A percentile compares a stretch with the other conserved stretches of the same genome.
phyloP scores from a whole-genome alignment of 495 filamentous ascomycete genomes.

The Cercophora sp. region DNA sequence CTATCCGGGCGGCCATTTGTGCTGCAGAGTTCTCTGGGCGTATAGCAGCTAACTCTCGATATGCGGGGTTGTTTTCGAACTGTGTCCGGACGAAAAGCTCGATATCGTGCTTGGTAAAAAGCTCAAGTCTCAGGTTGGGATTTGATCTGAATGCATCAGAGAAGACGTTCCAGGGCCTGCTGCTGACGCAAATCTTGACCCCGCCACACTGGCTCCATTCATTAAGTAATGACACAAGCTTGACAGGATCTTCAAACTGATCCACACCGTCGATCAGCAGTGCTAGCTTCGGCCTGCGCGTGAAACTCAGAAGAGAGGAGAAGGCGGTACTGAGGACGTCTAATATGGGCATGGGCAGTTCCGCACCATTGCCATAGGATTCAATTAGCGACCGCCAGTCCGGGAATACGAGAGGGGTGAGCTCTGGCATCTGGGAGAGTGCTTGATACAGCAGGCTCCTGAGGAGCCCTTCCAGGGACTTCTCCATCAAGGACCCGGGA shows the following conservation, averaged over 20 bases:
- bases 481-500: no score
- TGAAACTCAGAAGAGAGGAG: no score
- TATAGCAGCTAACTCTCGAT: conserved; percentile 4
- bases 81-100: conserved; percentile 12
- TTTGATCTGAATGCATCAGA: conserved; percentile 23
- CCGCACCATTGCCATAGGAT: no score
- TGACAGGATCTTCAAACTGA: conserved; percentile 5
- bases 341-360: no score
- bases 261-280: conserved; percentile 39
- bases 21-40: no score
- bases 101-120: conserved; percentile 28
- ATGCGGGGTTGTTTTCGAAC: conserved; percentile 1
- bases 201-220: neutral
- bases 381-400: no score
- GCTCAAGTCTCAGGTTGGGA: conserved; percentile 21
- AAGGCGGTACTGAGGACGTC: no score
- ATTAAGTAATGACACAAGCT: conserved; percentile 17
- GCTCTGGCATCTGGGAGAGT: neutral
- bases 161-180: conserved; percentile 40
- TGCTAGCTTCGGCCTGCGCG: no score
- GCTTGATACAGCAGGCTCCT: neutral
- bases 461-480: neutral
- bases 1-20: no score
- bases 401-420: no score
- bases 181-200: conserved; percentile 40